These are phyloP conservation scores for Trapa incisa DNA, from an alignment of 345 rosid genomes.

Conservation along the genomic window DNA sequence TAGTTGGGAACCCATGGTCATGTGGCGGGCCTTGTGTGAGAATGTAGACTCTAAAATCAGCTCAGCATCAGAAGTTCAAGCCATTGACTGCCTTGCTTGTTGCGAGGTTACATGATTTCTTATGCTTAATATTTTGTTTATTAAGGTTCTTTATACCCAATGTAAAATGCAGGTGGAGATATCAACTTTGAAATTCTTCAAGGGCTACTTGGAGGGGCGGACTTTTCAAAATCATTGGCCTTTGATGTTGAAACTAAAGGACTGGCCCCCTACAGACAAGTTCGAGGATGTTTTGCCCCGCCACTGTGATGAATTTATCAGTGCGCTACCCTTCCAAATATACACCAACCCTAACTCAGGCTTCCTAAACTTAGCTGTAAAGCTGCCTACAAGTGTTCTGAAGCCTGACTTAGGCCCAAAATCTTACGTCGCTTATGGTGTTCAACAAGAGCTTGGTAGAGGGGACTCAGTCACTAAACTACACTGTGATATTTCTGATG, in stretches of 20 bases:
- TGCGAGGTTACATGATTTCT: conserved; percentile 41
- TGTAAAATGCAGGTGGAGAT: conserved; percentile 50
- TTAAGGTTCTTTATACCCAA: background rate
- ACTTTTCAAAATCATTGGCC: conserved; percentile 71
- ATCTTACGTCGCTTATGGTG: conserved; percentile 82
- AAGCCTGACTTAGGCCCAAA: conserved; percentile 95
- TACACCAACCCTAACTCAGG: conserved; percentile 69
- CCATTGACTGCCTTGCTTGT: conserved; percentile 56
- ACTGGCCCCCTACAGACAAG: conserved; percentile 93
- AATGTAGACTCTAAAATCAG: background rate
- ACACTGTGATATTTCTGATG: conserved; percentile 88
- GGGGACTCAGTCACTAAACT: conserved; percentile 96
- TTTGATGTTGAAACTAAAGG: conserved; percentile 86
- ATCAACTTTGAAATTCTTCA: conserved; percentile 47
- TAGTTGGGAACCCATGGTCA: conserved; percentile 98
- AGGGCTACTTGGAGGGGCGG: conserved; percentile 75
- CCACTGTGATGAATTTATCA: conserved; percentile 77
- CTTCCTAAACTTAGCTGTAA: conserved; percentile 64
- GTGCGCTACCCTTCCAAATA: conserved; percentile 70
- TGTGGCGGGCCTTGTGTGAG: conserved; percentile 74
- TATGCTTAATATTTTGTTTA: background rate
- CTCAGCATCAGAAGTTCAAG: background rate
- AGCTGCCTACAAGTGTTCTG: conserved; percentile 45
- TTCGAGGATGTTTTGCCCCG: conserved; percentile 82
- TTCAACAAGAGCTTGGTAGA: conserved; percentile 65